Percentiles rank a stretch among this genome's conserved stretches.
Conservation (phyloP, 345 rosid genomes). For the Orychophragmus violaceus region DNA sequence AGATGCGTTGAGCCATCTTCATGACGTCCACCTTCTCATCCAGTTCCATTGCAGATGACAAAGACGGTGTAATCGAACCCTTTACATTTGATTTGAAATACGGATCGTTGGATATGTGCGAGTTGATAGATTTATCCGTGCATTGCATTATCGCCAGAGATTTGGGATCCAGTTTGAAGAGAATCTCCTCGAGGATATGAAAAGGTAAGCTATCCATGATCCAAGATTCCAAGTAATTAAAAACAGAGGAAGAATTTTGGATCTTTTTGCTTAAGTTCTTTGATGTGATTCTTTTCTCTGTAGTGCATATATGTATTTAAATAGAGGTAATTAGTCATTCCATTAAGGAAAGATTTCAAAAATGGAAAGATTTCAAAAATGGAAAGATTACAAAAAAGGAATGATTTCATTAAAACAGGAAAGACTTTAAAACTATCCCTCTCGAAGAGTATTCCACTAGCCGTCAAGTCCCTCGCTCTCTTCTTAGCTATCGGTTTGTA, state of each 20-base stretch:
- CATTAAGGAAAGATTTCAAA: not conserved
- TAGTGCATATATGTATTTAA: not conserved
- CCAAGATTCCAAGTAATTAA: no score
- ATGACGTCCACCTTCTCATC: not conserved
- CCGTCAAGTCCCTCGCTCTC: constrained; percentile 39
- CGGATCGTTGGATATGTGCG: not conserved
- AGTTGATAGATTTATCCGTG: not conserved
- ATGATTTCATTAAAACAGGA: no score
- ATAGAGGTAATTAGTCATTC: not conserved
- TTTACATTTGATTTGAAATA: not conserved
- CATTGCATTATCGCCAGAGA: not conserved
- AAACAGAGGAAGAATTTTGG: not conserved
- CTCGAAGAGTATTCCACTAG: constrained; percentile 56
- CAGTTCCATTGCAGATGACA: not conserved
- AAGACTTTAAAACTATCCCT: constrained; percentile 64
- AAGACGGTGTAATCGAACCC: not conserved
- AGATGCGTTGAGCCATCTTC: not conserved
- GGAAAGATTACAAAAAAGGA: no score
- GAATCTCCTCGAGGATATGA: not conserved
- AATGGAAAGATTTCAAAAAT: no score
- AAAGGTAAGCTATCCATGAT: not conserved
- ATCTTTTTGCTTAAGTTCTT: not conserved
- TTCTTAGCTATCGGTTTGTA: constrained; percentile 27
- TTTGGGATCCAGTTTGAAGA: constrained; percentile 1
- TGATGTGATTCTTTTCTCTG: not conserved